Evolutionary conservation across 768 basidiomycete genomes (phyloP).

Genomic region (Mycena epipterygia): DNA sequence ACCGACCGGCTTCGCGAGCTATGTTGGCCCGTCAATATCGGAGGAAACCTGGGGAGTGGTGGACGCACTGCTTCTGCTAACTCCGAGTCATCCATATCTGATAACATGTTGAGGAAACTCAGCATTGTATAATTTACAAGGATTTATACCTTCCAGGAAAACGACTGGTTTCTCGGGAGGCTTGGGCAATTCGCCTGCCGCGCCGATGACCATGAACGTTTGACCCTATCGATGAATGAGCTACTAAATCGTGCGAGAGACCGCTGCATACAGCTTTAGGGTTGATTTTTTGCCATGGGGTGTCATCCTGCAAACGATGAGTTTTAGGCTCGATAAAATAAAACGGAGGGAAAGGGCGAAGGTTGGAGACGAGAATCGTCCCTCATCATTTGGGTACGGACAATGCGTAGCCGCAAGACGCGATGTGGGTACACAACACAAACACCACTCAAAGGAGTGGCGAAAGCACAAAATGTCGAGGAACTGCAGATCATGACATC

Average conservation of each 20-base stretch:
- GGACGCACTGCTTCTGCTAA: conserved; percentile 82
- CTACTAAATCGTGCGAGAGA: not conserved
- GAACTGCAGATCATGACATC: not conserved
- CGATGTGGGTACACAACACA: not conserved
- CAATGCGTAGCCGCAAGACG: no score
- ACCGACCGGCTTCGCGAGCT: conserved; percentile 88
- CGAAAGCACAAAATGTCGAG: not conserved
- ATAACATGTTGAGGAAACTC: not conserved
- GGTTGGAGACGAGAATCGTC: not conserved
- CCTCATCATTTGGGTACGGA: no score
- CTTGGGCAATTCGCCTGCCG: conserved; percentile 92
- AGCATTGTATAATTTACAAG: not conserved
- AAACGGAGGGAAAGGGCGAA: not conserved
- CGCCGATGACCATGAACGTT: conserved; percentile 93
- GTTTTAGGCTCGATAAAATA: not conserved
- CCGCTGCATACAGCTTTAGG: conserved; percentile 78
- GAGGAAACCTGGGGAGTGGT: conserved; percentile 38
- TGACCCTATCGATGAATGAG: conserved; percentile 70
- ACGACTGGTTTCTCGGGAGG: conserved; percentile 83
- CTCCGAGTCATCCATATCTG: conserved; percentile 89
- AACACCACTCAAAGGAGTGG: not conserved
- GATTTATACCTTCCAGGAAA: conserved; percentile 82
- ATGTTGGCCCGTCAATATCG: conserved; percentile 24
- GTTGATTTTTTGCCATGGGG: conserved; percentile 86
- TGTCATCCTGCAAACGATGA: conserved; percentile 75